Evolutionary conservation across 768 basidiomycete genomes (phyloP).

Genomic region (Tricholoma hemisulphureum): DNA sequence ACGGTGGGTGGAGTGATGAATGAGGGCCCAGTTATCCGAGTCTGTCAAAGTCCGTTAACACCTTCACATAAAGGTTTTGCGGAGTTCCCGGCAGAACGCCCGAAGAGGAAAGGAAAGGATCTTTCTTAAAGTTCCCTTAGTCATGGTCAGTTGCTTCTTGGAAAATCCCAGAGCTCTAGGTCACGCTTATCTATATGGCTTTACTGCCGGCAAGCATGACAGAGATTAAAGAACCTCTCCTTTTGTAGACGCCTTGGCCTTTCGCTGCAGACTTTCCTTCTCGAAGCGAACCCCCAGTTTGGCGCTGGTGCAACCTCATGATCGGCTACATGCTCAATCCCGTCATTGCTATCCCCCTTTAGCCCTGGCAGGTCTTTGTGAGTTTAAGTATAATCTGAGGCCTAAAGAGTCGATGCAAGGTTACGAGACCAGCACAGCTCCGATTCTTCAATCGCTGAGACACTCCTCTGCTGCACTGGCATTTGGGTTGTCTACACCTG

Average conservation of each 20-base stretch:
- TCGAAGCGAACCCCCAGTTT: not conserved
- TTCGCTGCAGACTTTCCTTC: not conserved
- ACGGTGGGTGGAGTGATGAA: not conserved
- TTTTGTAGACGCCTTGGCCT: not conserved
- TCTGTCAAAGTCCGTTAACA: not conserved
- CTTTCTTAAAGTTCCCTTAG: no score
- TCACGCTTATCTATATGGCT: no score
- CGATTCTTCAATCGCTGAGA: no score
- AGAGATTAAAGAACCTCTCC: not conserved
- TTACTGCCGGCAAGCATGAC: no score
- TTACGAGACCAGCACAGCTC: no score
- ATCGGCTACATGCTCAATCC: not conserved
- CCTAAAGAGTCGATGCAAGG: no score
- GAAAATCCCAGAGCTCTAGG: not conserved
- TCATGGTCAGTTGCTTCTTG: not conserved
- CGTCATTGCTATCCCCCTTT: not conserved
- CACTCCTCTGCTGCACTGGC: no score
- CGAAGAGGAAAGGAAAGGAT: no score
- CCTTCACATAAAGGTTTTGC: not conserved
- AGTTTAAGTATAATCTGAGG: no score
- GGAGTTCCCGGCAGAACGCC: not conserved
- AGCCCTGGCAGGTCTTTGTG: not conserved
- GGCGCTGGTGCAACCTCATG: not conserved
- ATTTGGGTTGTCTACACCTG: no score
- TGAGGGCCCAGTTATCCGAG: no score